Percentiles rank a stretch among this genome's conserved stretches.
These are phyloP conservation scores for Penicillium diatomitis DNA, from an alignment of 495 filamentous ascomycete genomes.

Conservation along the genomic window DNA sequence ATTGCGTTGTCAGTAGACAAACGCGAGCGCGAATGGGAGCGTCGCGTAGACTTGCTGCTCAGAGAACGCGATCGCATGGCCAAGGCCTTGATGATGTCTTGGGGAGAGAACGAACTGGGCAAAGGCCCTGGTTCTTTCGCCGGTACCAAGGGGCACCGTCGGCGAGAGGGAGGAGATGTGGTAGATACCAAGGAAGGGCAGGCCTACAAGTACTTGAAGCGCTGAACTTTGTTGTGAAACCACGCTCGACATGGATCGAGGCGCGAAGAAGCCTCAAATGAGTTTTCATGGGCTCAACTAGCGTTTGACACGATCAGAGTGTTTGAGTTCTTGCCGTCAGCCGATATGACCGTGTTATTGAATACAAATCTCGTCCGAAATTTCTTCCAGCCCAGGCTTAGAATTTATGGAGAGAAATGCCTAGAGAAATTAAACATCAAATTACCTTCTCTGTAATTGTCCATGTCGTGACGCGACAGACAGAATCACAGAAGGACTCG, in stretches of 20 bases:
- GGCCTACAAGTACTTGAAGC: conserved; percentile 30
- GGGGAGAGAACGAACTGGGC: conserved; percentile 43
- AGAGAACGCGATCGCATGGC: conserved; percentile 48
- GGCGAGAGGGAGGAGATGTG: conserved; percentile 7
- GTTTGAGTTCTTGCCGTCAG: too few relatives aligned
- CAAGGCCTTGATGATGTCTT: conserved; percentile 38
- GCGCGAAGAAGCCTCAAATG: conserved; percentile 3
- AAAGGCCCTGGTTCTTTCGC: conserved; percentile 9
- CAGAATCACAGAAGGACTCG: too few relatives aligned
- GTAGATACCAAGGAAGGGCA: conserved; percentile 26
- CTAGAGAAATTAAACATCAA: too few relatives aligned
- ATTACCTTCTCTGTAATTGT: too few relatives aligned
- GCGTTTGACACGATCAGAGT: too few relatives aligned
- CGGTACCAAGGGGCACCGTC: conserved; percentile 19
- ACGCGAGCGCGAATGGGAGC: conserved; percentile 44
- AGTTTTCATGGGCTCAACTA: too few relatives aligned
- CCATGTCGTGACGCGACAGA: too few relatives aligned
- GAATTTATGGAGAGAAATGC: too few relatives aligned
- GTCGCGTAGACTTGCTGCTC: conserved; percentile 43
- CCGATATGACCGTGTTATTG: too few relatives aligned
- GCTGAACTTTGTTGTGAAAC: conserved; percentile 16
- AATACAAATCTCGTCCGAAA: too few relatives aligned
- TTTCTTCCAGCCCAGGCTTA: too few relatives aligned
- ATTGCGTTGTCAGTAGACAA: conserved; percentile 38
- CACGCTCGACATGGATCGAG: conserved; percentile 13